Percentiles rank a stretch among this genome's conserved stretches.
phyloP scores from a whole-genome alignment of 192 early-diverging fungal genomes.

The Lunasporangiospora selenospora region DNA sequence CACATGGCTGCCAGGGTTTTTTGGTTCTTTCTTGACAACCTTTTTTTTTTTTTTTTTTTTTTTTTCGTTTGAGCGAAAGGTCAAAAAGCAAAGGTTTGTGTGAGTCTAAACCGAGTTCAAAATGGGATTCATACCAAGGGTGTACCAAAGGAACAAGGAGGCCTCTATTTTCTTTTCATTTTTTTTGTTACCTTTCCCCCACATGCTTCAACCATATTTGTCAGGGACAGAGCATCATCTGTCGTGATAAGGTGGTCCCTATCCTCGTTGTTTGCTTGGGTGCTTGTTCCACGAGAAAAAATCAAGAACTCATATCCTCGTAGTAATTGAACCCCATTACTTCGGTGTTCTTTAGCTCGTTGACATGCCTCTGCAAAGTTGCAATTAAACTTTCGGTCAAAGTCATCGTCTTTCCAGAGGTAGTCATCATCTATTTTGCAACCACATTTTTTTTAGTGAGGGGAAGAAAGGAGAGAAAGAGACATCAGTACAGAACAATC shows the following conservation, averaged over 20 bases:
- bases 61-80: too few relatives aligned
- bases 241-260: too few relatives aligned
- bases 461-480: neutral
- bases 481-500: too few relatives aligned
- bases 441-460: too few relatives aligned
- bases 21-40: slow-evolving; percentile 6
- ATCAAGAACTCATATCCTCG: slow-evolving; percentile 4
- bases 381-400: slow-evolving; percentile 2
- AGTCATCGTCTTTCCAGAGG: neutral
- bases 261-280: too few relatives aligned
- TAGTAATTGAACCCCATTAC: neutral
- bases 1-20: neutral
- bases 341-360: neutral
- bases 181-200: slow-evolving; percentile 21
- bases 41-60: too few relatives aligned
- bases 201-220: slow-evolving; percentile 7
- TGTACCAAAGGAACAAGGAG: too few relatives aligned
- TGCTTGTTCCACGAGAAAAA: neutral
- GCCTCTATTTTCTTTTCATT: too few relatives aligned
- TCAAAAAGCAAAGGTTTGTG: too few relatives aligned
- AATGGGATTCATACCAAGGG: too few relatives aligned
- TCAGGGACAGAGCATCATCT: too few relatives aligned
- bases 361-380: slow-evolving; percentile 1
- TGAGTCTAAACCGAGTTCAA: too few relatives aligned
- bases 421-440: neutral